Percentiles rank a stretch among this genome's conserved stretches.
These are phyloP conservation scores for Agarophyton chilense DNA, from an alignment of 23 red algal species.

Conservation along the genomic window DNA sequence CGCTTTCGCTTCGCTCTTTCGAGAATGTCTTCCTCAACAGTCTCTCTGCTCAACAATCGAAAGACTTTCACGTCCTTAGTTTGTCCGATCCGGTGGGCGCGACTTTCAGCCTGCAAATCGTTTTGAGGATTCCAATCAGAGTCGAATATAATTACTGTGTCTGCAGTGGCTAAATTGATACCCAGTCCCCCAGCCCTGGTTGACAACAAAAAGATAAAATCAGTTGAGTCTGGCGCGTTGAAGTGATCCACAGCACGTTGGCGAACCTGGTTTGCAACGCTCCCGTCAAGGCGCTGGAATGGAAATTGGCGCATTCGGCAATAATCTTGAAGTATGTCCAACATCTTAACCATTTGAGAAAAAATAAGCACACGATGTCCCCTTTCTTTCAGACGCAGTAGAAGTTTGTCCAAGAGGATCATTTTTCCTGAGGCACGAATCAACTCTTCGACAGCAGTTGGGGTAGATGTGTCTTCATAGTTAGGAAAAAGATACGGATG, in stretches of 20 bases:
- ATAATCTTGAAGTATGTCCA: constrained; percentile 97
- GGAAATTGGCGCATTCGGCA: constrained; percentile 93
- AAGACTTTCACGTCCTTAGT: constrained; percentile 96
- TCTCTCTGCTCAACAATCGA: constrained; percentile 85
- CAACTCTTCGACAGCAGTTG: constrained; percentile 55
- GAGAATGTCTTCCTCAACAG: constrained; percentile 96
- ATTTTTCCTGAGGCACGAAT: constrained; percentile 90
- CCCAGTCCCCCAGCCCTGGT: constrained; percentile 91
- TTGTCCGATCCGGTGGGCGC: constrained; percentile 96
- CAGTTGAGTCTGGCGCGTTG: constrained; percentile 90
- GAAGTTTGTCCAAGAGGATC: constrained; percentile 92
- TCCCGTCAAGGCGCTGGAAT: constrained; percentile 89
- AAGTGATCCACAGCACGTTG: constrained; percentile 90
- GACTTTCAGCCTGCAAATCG: constrained; percentile 89
- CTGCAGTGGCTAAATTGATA: constrained; percentile 94
- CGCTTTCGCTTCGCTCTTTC: constrained; percentile 95
- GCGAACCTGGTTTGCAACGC: constrained; percentile 84
- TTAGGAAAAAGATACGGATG: constrained; percentile 92
- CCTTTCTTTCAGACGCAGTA: constrained; percentile 80
- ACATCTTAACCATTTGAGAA: constrained; percentile 98
- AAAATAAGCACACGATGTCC: constrained; percentile 95
- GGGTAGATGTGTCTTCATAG: constrained; percentile 73
- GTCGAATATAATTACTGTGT: constrained; percentile 97
- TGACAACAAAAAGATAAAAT: constrained; percentile 90
- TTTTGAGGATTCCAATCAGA: constrained; percentile 98